A percentile compares a stretch with the other conserved stretches of the same genome.
These are phyloP conservation scores for Plectosphaerella sp. DNA, from an alignment of 2,329 filamentous ascomycete genomes.

Conservation along the genomic window DNA sequence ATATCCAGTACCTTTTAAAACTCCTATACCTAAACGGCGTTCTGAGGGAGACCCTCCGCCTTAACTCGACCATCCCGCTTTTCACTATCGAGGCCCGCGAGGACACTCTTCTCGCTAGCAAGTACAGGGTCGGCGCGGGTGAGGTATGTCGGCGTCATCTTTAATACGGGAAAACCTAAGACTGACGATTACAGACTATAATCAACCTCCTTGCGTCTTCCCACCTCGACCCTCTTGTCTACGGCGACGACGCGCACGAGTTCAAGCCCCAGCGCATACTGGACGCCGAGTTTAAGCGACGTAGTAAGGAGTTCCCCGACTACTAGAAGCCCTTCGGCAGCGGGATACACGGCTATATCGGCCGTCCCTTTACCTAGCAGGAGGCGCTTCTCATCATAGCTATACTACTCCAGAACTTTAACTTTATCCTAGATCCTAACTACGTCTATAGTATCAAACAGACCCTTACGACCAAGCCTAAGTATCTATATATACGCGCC, in stretches of 20 bases:
- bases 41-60: constrained; percentile 48
- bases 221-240: constrained; percentile 53
- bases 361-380: constrained; percentile 50
- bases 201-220: constrained; percentile 38
- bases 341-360: constrained; percentile 47
- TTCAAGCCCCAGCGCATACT: constrained; percentile 61
- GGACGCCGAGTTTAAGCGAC: constrained; percentile 40
- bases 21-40: constrained; percentile 60
- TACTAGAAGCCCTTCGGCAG: constrained; percentile 51
- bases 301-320: constrained; percentile 26
- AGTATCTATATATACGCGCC: constrained; percentile 55
- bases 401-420: constrained; percentile 63
- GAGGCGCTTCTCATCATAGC: constrained; percentile 42
- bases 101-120: constrained; percentile 42
- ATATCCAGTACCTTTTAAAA: constrained; percentile 53
- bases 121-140: constrained; percentile 44
- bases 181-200: no score
- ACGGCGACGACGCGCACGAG: constrained; percentile 49
- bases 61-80: constrained; percentile 19
- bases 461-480: constrained; percentile 55
- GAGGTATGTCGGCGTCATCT: no score
- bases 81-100: constrained; percentile 25
- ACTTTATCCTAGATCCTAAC: constrained; percentile 54
- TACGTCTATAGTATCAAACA: constrained; percentile 49
- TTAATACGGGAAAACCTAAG: no score